Evolutionary conservation across 116 monocot species (phyloP).

Genomic region (Cymodocea nodosa): DNA sequence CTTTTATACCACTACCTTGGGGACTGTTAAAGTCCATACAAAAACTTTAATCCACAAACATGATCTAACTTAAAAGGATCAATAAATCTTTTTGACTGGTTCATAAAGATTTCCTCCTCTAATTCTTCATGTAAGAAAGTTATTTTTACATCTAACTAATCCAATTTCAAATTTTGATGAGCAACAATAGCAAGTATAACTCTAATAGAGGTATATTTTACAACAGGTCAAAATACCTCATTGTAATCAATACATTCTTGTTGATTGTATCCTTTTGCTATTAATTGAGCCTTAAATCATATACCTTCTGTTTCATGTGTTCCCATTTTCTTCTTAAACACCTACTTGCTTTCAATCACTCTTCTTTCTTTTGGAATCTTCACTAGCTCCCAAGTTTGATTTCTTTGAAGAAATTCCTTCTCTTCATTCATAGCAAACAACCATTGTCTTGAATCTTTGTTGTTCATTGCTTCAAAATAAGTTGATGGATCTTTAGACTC

Average conservation of each 20-base stretch:
- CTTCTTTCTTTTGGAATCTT: too few species aligned
- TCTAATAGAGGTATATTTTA: background rate
- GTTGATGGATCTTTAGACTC: too few species aligned
- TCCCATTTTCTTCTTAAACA: conserved; percentile 3
- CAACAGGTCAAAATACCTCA: conserved; percentile 4
- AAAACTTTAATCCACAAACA: too few species aligned
- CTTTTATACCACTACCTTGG: too few species aligned
- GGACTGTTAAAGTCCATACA: too few species aligned
- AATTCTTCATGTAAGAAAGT: conserved; percentile 1
- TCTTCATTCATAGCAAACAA: conserved; percentile 1
- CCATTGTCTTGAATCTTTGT: too few species aligned
- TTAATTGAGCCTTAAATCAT: background rate
- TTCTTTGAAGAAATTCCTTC: conserved; percentile 4
- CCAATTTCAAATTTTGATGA: background rate
- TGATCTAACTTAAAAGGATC: background rate
- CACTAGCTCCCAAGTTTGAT: conserved; percentile 1
- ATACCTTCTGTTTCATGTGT: background rate
- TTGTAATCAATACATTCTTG: conserved; percentile 4
- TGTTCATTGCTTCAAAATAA: too few species aligned
- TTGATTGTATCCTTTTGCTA: conserved; percentile 1
- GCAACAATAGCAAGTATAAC: background rate
- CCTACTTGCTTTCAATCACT: conserved; percentile 1
- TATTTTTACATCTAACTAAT: conserved; percentile 1
- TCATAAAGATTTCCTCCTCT: conserved; percentile 3
- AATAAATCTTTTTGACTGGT: background rate